Conservation (phyloP, 1,284 basidiomycete species). For the Fomitopsis palustris region DNA sequence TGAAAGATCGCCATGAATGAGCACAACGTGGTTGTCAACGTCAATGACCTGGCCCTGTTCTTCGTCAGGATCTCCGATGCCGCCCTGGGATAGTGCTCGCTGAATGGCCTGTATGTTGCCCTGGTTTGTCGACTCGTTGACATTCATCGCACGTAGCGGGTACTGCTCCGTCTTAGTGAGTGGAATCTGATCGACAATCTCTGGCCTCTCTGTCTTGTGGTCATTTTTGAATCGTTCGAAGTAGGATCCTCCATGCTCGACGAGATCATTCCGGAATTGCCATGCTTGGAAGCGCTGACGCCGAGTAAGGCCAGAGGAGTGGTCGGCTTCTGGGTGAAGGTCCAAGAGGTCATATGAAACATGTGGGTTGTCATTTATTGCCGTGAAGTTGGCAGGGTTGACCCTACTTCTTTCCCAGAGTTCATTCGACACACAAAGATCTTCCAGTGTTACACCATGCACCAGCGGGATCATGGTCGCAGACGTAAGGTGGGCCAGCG, state of each 20-base stretch:
- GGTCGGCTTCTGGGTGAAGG: not conserved
- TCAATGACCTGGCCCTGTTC: not conserved
- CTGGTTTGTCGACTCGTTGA: too few species aligned
- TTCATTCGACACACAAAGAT: not conserved
- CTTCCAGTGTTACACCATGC: not conserved
- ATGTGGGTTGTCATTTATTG: not conserved
- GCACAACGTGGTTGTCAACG: conserved; percentile 17
- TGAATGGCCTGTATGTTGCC: too few species aligned
- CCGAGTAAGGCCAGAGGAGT: not conserved
- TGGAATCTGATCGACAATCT: too few species aligned
- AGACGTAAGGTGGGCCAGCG: not conserved
- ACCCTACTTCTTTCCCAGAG: not conserved
- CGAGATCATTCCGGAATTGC: not conserved
- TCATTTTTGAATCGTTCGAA: too few species aligned
- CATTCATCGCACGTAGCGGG: too few species aligned
- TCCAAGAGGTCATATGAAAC: not conserved
- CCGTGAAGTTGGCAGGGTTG: not conserved
- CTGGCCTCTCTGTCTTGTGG: too few species aligned
- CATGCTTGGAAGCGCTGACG: not conserved
- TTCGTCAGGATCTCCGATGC: conserved; percentile 16
- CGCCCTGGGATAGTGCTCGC: too few species aligned
- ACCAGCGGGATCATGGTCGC: not conserved
- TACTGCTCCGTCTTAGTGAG: too few species aligned
- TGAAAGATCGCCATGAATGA: conserved; percentile 26
- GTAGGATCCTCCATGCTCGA: too few species aligned